phyloP scores from a whole-genome alignment of 2,329 filamentous ascomycete genomes.

The Botrytis pseudocinerea region DNA sequence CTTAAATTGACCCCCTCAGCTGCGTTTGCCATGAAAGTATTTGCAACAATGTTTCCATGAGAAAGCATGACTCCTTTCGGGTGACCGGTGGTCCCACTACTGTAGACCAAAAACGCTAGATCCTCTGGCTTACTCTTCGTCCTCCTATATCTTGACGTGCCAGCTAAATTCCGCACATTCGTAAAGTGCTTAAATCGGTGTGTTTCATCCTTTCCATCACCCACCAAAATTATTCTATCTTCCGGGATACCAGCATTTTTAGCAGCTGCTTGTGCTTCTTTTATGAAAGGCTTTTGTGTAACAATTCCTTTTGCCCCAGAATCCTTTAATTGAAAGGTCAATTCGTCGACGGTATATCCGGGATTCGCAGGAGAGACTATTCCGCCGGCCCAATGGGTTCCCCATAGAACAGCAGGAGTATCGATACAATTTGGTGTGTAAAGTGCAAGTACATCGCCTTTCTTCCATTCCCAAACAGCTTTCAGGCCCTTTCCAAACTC shows the following conservation, averaged over 20 bases:
- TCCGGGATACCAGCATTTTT: conserved; percentile 67
- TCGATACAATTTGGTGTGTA: conserved; percentile 88
- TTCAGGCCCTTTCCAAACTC: conserved; percentile 81
- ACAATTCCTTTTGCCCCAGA: conserved; percentile 72
- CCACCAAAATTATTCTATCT: conserved; percentile 74
- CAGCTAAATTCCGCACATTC: conserved; percentile 64
- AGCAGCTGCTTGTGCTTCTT: conserved; percentile 67
- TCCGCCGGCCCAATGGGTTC: conserved; percentile 80
- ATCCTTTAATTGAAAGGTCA: conserved; percentile 81
- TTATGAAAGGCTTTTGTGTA: conserved; percentile 69
- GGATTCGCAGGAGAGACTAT: conserved; percentile 85
- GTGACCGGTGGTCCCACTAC: conserved; percentile 83
- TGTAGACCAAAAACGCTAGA: conserved; percentile 82
- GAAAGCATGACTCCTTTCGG: conserved; percentile 90
- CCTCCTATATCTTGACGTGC: conserved; percentile 58
- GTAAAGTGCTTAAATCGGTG: conserved; percentile 70
- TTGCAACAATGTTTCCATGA: conserved; percentile 80
- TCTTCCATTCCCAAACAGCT: conserved; percentile 73
- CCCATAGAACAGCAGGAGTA: conserved; percentile 74
- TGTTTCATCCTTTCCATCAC: conserved; percentile 62
- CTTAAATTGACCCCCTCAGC: conserved; percentile 58
- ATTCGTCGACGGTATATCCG: conserved; percentile 78
- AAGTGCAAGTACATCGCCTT: conserved; percentile 78
- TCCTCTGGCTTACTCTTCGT: conserved; percentile 70
- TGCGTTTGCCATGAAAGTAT: conserved; percentile 58